Conservation (phyloP, 2,329 filamentous ascomycete genomes). For the Ophiostoma novo-ulmi region DNA sequence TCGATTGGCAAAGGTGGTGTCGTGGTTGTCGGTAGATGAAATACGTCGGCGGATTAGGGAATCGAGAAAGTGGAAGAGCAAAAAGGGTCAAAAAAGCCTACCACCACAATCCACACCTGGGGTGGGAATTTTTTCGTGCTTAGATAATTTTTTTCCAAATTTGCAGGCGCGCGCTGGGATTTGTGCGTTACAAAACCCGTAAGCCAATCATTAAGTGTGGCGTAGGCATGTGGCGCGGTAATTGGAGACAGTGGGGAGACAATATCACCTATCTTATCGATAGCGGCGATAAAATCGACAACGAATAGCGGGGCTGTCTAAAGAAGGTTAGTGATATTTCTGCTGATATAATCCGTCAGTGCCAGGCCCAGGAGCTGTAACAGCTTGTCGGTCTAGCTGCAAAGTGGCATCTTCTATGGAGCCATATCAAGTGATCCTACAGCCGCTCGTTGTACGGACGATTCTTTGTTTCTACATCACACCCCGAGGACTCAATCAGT, state of each 20-base stretch:
- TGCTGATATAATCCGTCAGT: neutral
- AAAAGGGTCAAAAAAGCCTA: conserved; percentile 13
- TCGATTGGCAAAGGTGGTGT: conserved; percentile 5
- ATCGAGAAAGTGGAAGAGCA: conserved; percentile 10
- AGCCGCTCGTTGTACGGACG: neutral
- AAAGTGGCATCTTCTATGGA: conserved; percentile 27
- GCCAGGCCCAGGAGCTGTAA: conserved; percentile 6
- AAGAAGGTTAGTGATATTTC: neutral
- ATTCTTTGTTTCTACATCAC: conserved; percentile 10
- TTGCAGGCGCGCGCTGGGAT: conserved; percentile 20
- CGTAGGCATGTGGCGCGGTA: conserved; percentile 1
- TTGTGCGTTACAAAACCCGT: conserved; percentile 25
- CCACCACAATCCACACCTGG: conserved; percentile 15
- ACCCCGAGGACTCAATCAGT: neutral
- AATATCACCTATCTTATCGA: neutral
- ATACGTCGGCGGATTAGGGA: conserved; percentile 9
- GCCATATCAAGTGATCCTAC: conserved; percentile 9
- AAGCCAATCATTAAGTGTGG: conserved; percentile 18
- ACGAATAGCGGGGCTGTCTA: neutral
- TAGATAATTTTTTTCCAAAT: conserved; percentile 21
- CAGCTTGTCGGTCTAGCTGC: conserved; percentile 23
- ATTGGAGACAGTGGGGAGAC: neutral
- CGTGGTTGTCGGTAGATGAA: conserved; percentile 17
- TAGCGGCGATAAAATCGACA: conserved; percentile 7
- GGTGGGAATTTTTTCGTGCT: conserved; percentile 21